Conservation (phyloP, 192 early-diverging fungal species). For the Podila epicladia region DNA sequence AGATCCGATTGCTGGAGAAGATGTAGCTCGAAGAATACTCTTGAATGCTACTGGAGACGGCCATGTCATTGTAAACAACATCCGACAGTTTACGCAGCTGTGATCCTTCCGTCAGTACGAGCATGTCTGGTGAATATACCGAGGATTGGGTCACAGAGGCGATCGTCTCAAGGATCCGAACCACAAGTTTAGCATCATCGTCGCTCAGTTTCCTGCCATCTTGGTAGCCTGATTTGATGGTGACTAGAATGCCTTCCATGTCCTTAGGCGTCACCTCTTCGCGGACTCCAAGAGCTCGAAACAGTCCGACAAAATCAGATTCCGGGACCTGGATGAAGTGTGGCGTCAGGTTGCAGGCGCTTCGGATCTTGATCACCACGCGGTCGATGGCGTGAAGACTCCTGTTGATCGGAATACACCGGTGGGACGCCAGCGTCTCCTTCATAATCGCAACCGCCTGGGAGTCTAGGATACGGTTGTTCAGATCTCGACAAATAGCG, state of each 20-base stretch:
- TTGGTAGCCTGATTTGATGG: background rate
- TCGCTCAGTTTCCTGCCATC: background rate
- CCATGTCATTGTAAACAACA: conserved; percentile 30
- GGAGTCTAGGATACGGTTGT: background rate
- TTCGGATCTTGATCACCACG: conserved; percentile 9
- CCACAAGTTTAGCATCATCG: conserved; percentile 11
- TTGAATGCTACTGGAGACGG: too few relatives aligned
- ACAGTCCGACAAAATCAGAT: background rate
- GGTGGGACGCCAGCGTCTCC: background rate
- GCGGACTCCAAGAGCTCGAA: conserved; percentile 19
- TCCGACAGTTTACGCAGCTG: background rate
- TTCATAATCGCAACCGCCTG: background rate
- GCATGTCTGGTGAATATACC: background rate
- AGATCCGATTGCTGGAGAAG: conserved; percentile 6
- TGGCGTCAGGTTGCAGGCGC: conserved; percentile 2
- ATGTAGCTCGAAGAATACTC: background rate
- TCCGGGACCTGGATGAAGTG: conserved; percentile 8
- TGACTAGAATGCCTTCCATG: background rate
- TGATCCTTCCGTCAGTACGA: conserved; percentile 2
- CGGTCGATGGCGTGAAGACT: conserved; percentile 1
- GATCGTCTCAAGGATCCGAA: background rate
- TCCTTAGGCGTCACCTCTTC: conserved; percentile 4
- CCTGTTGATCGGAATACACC: conserved; percentile 19
- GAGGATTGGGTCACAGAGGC: background rate
- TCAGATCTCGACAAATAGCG: conserved; percentile 8